phyloP scores from a whole-genome alignment of 2,329 filamentous ascomycete species.

The Aspergillus brasiliensis region DNA sequence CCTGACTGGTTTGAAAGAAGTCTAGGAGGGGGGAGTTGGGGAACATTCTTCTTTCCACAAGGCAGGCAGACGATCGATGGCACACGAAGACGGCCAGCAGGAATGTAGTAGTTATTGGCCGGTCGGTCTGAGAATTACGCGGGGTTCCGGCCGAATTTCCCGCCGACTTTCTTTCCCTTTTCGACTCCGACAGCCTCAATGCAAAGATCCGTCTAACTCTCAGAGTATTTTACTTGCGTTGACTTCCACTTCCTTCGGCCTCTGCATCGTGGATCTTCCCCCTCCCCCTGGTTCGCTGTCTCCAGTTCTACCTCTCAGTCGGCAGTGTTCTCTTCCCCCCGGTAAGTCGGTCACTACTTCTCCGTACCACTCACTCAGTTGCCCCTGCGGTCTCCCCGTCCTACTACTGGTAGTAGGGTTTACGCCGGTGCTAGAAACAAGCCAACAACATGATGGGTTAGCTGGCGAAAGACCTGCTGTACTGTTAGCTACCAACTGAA shows the following conservation, averaged over 20 bases:
- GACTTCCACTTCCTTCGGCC: neutral
- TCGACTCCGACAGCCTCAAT: neutral
- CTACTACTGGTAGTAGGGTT: neutral
- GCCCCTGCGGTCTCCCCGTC: neutral
- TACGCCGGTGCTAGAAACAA: neutral
- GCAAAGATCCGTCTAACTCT: too few species aligned
- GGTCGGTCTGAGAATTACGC: slow-evolving; percentile 40
- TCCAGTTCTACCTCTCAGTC: neutral
- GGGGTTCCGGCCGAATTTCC: slow-evolving; percentile 15
- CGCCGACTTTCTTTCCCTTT: slow-evolving; percentile 16
- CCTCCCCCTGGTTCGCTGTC: slow-evolving; percentile 1
- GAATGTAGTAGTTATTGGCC: slow-evolving; percentile 11
- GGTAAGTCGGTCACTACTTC: neutral
- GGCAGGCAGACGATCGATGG: neutral
- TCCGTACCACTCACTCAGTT: too few species aligned
- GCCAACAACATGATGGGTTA: slow-evolving; percentile 4
- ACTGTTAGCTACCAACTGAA: slow-evolving; percentile 4
- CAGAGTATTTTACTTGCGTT: too few species aligned
- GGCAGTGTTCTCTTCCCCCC: neutral
- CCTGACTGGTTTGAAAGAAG: neutral
- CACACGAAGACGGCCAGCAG: neutral
- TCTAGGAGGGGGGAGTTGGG: neutral
- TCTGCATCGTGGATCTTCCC: neutral
- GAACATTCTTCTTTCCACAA: too few species aligned
- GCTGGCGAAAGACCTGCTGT: neutral